A percentile compares a stretch with the other conserved stretches of the same genome.
Evolutionary conservation across 345 rosid genomes (phyloP).

Genomic region (Fremontodendron californicum): DNA sequence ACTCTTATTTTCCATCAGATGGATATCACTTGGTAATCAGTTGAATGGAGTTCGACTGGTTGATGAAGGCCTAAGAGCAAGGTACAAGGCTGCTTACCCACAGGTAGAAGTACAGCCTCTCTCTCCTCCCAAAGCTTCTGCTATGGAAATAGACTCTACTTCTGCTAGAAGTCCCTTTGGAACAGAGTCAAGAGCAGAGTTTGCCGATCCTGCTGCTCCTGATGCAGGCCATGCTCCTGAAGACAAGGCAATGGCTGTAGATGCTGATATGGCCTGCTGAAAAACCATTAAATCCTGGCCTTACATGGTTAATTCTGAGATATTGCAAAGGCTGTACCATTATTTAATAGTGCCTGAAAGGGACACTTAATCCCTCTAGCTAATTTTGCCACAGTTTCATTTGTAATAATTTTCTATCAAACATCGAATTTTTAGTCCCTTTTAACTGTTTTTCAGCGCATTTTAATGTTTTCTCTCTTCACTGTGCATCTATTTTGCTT

Average conservation of each 20-base stretch:
- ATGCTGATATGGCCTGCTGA: slow-evolving; percentile 28
- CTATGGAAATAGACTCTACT: slow-evolving; percentile 65
- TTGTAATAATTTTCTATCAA: not conserved
- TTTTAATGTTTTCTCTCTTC: not conserved
- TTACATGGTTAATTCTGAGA: not conserved
- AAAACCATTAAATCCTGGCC: not conserved
- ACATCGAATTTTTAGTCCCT: not conserved
- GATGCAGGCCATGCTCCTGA: slow-evolving; percentile 37
- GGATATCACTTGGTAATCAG: slow-evolving; percentile 97
- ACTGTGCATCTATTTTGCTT: not conserved
- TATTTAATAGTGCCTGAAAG: not conserved
- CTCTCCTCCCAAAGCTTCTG: slow-evolving; percentile 81
- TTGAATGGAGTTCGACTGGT: slow-evolving; percentile 80
- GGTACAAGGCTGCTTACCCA: slow-evolving; percentile 93
- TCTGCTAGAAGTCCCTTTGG: slow-evolving; percentile 46
- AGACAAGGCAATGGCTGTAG: slow-evolving; percentile 41
- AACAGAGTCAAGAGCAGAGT: slow-evolving; percentile 38
- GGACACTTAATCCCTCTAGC: not conserved
- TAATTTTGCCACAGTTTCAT: slow-evolving; percentile 1
- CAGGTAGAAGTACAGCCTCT: slow-evolving; percentile 77
- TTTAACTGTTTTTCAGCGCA: not conserved
- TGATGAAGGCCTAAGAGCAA: slow-evolving; percentile 88
- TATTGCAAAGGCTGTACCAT: not conserved
- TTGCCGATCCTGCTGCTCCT: slow-evolving; percentile 25
- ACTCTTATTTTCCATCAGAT: slow-evolving; percentile 36